These are phyloP conservation scores for Pezicula neosporulosa DNA, from an alignment of 2,329 filamentous ascomycete species.

Conservation along the genomic window DNA sequence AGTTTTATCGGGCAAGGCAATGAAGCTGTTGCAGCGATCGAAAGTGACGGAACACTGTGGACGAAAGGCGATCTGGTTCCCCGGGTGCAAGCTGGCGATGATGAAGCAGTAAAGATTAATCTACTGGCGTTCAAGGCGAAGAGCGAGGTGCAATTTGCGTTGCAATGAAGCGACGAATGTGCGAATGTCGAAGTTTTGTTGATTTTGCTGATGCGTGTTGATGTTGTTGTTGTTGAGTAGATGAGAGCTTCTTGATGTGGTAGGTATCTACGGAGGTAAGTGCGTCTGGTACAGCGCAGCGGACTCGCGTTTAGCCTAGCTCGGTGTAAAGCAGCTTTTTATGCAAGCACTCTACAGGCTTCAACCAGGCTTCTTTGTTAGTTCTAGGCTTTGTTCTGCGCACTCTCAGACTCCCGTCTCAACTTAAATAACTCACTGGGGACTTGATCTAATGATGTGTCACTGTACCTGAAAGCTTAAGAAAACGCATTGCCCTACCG, in stretches of 20 bases:
- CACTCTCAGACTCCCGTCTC: too few species aligned
- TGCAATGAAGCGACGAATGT: conserved; percentile 15
- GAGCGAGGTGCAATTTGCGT: conserved; percentile 9
- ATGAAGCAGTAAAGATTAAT: conserved; percentile 21
- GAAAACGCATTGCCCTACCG: not conserved
- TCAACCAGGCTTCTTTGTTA: too few species aligned
- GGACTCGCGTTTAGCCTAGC: not conserved
- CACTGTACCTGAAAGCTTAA: not conserved
- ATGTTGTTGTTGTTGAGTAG: conserved; percentile 2
- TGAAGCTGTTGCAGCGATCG: conserved; percentile 18
- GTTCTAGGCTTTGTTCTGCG: not conserved
- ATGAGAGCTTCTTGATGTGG: not conserved
- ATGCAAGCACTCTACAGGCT: too few species aligned
- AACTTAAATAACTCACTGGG: too few species aligned
- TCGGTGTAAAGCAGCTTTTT: too few species aligned
- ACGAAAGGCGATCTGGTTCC: conserved; percentile 8
- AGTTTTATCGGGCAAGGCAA: conserved; percentile 21
- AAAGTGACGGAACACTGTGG: conserved; percentile 14
- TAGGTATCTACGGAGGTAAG: not conserved
- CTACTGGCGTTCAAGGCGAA: conserved; percentile 13
- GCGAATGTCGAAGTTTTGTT: conserved; percentile 13
- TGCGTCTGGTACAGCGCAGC: not conserved
- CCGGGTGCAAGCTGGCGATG: conserved; percentile 9
- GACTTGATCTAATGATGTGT: too few species aligned
- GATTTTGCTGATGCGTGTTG: not conserved